Percentiles rank a stretch among this genome's conserved stretches.
Evolutionary conservation across 106 monocot species (phyloP).

Genomic region (Phalaenopsis equestris): DNA sequence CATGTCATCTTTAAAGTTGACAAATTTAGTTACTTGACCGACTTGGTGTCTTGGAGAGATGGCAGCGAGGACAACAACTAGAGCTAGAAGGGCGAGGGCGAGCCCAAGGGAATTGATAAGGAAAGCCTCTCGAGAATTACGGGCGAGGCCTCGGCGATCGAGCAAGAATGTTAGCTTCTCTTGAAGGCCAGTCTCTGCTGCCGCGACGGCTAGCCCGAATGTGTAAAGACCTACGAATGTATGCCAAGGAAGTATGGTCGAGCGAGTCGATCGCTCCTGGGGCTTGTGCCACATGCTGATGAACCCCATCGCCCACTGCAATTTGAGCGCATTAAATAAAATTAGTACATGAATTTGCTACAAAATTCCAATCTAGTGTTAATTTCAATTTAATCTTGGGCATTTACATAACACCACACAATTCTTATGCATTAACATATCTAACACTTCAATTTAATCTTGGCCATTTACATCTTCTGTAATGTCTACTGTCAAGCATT

Average conservation of each 20-base stretch:
- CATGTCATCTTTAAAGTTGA: neutral
- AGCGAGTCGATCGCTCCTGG: slow-evolving; percentile 31
- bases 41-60: slow-evolving; percentile 17
- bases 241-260: slow-evolving; percentile 46
- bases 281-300: slow-evolving; percentile 38
- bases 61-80: slow-evolving; percentile 40
- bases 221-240: slow-evolving; percentile 54
- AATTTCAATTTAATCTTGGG: too few relatives aligned
- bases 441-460: too few relatives aligned
- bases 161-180: slow-evolving; percentile 75
- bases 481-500: too few relatives aligned
- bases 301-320: slow-evolving; percentile 56
- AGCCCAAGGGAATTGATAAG: slow-evolving; percentile 52
- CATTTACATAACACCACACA: too few relatives aligned
- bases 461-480: too few relatives aligned
- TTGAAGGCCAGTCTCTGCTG: slow-evolving; percentile 60
- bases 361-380: too few relatives aligned
- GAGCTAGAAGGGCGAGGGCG: slow-evolving; percentile 36
- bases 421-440: too few relatives aligned
- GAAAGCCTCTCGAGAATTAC: slow-evolving; percentile 24
- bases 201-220: slow-evolving; percentile 43
- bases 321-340: neutral
- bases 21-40: neutral
- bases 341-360: neutral
- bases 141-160: slow-evolving; percentile 11